Conservation (phyloP, 495 filamentous ascomycete species). For the Aspergillus steynii region DNA sequence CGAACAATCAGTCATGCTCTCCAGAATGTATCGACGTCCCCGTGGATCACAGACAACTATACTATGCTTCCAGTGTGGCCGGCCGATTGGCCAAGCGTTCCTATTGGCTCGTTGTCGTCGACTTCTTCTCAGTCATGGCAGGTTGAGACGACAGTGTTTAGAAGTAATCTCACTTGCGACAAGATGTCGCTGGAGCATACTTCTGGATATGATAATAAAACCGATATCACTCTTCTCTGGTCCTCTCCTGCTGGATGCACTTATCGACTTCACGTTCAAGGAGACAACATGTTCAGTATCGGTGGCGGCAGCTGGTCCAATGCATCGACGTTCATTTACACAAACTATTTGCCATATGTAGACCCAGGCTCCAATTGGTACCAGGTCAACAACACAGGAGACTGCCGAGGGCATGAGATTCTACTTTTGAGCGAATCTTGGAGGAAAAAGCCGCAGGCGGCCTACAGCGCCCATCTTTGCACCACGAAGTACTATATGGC, state of each 20-base stretch:
- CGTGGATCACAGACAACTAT: conserved; percentile 40
- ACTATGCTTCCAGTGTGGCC: conserved; percentile 43
- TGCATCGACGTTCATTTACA: conserved; percentile 17
- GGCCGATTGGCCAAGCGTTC: conserved; percentile 11
- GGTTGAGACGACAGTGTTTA: conserved; percentile 36
- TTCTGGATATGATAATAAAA: not conserved
- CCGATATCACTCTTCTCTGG: conserved; percentile 17
- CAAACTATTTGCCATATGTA: not conserved
- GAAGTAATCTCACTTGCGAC: conserved; percentile 27
- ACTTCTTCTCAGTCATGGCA: conserved; percentile 26
- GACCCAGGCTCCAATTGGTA: not conserved
- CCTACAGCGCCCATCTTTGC: conserved; percentile 24
- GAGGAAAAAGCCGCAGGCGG: conserved; percentile 1
- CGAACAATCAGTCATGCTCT: conserved; percentile 34
- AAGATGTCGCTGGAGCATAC: not conserved
- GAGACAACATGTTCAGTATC: conserved; percentile 5
- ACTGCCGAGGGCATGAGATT: conserved; percentile 13
- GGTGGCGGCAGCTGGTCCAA: conserved; percentile 27
- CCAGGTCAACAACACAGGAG: conserved; percentile 8
- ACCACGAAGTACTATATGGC: conserved; percentile 30
- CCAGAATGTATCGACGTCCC: conserved; percentile 38
- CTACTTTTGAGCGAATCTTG: conserved; percentile 21
- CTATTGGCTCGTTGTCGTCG: conserved; percentile 26
- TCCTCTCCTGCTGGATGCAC: conserved; percentile 15
- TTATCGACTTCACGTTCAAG: conserved; percentile 12